A percentile compares a stretch with the other conserved stretches of the same genome.
Conservation (phyloP, 78 protist species). For the Speleostelium caveatum region DNA sequence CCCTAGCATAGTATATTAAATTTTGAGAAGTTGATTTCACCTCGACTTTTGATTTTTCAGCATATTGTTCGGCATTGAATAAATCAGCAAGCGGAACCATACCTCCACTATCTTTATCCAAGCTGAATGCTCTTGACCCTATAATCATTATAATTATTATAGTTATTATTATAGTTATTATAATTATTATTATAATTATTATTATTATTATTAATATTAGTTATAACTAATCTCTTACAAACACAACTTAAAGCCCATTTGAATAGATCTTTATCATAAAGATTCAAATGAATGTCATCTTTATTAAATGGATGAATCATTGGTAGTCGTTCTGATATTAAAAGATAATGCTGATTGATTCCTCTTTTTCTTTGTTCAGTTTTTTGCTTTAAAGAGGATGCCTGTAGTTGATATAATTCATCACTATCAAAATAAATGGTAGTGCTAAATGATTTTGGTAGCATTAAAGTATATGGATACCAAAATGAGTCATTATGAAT, state of each 20-base stretch:
- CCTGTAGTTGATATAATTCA: constrained; percentile 35
- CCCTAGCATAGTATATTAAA: background rate
- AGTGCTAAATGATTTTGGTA: constrained; percentile 34
- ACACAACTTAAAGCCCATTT: constrained; percentile 70
- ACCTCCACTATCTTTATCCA: constrained; percentile 34
- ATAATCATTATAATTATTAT: too few species aligned
- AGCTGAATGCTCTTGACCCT: constrained; percentile 59
- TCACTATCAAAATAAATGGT: constrained; percentile 7
- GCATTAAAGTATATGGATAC: constrained; percentile 17
- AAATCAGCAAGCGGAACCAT: constrained; percentile 70
- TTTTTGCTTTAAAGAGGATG: constrained; percentile 3
- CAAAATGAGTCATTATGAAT: constrained; percentile 13
- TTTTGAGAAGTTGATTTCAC: background rate
- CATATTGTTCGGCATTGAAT: constrained; percentile 31
- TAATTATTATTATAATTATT: too few species aligned
- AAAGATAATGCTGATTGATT: constrained; percentile 20
- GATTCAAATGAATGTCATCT: background rate
- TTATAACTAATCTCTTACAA: too few species aligned
- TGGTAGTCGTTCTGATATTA: background rate
- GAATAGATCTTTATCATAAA: constrained; percentile 13
- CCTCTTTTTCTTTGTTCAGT: constrained; percentile 18
- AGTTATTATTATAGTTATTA: too few species aligned
- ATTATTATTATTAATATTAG: too few species aligned
- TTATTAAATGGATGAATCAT: too few species aligned
- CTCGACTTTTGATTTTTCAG: constrained; percentile 25